These are phyloP conservation scores for Ceratocystis colombiana DNA, from an alignment of 2,329 filamentous ascomycete genomes.

Conservation along the genomic window DNA sequence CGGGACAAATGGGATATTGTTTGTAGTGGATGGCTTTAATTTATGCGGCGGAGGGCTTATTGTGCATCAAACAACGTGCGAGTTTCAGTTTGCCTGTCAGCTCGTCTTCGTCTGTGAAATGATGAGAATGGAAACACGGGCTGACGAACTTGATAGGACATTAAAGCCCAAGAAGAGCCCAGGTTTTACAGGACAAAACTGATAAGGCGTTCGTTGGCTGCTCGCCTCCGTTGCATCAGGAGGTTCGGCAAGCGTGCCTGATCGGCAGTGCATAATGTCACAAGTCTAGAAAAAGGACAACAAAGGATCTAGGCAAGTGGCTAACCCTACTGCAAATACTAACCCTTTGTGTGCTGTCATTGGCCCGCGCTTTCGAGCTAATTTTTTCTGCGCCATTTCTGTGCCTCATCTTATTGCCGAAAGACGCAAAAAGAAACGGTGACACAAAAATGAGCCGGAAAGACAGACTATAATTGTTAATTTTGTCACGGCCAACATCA, in stretches of 20 bases:
- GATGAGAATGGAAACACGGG: neutral
- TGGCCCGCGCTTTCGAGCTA: neutral
- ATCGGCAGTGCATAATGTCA: constrained; percentile 8
- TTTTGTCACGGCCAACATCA: too few relatives aligned
- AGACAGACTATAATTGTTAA: constrained; percentile 1
- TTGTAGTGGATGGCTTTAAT: neutral
- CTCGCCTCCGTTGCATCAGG: neutral
- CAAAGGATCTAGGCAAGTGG: neutral
- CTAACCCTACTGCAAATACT: neutral
- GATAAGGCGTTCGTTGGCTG: neutral
- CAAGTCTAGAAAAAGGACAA: neutral
- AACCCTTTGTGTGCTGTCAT: neutral
- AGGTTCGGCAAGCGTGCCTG: constrained; percentile 6
- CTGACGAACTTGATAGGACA: neutral
- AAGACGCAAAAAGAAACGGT: neutral
- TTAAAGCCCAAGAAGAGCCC: neutral
- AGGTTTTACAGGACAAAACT: neutral
- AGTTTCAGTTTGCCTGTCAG: constrained; percentile 2
- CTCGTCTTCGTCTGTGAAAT: neutral
- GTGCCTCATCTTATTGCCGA: neutral
- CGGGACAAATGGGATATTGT: neutral
- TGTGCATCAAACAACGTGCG: neutral
- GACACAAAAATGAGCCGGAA: neutral
- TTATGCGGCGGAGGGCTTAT: neutral
- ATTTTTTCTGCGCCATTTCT: neutral